These are phyloP conservation scores for Hypoxylon sp. DNA, from an alignment of 2,329 filamentous ascomycete genomes.

Conservation along the genomic window DNA sequence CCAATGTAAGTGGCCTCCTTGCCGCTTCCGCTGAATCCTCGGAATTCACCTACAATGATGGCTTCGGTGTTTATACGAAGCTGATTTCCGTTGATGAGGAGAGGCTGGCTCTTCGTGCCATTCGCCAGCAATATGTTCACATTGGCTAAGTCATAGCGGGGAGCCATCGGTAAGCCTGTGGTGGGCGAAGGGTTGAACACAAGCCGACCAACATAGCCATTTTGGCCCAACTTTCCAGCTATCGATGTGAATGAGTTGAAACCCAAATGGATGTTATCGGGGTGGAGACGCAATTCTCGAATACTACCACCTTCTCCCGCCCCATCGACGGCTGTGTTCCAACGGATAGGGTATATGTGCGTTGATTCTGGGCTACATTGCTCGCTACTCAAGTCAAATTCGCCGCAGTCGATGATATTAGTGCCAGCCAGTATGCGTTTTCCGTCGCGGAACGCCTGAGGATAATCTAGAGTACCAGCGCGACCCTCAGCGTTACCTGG, in stretches of 20 bases:
- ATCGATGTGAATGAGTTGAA: constrained; percentile 57
- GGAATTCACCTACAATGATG: constrained; percentile 60
- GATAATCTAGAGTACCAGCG: constrained; percentile 55
- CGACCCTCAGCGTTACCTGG: constrained; percentile 51
- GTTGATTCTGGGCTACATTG: constrained; percentile 57
- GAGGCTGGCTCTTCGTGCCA: constrained; percentile 31
- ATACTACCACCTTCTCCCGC: constrained; percentile 53
- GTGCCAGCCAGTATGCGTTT: constrained; percentile 55
- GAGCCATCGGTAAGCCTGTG: constrained; percentile 50
- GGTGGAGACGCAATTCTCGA: constrained; percentile 62
- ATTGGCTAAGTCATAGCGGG: constrained; percentile 59
- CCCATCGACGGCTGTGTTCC: constrained; percentile 55
- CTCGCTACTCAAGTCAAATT: constrained; percentile 53
- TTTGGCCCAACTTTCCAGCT: constrained; percentile 48
- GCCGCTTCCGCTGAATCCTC: constrained; percentile 61
- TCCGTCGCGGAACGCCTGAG: constrained; percentile 60
- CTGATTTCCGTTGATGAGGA: constrained; percentile 49
- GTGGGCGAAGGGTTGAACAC: constrained; percentile 58
- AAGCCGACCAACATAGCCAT: constrained; percentile 57
- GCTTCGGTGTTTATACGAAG: constrained; percentile 52
- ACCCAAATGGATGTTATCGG: constrained; percentile 61
- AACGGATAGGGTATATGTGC: constrained; percentile 60
- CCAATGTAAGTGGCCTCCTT: constrained; percentile 61
- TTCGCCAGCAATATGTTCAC: constrained; percentile 56
- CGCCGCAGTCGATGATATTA: constrained; percentile 58